These are phyloP conservation scores for Eucalyptus lansdowneana DNA, from an alignment of 345 rosid genomes.

Conservation along the genomic window DNA sequence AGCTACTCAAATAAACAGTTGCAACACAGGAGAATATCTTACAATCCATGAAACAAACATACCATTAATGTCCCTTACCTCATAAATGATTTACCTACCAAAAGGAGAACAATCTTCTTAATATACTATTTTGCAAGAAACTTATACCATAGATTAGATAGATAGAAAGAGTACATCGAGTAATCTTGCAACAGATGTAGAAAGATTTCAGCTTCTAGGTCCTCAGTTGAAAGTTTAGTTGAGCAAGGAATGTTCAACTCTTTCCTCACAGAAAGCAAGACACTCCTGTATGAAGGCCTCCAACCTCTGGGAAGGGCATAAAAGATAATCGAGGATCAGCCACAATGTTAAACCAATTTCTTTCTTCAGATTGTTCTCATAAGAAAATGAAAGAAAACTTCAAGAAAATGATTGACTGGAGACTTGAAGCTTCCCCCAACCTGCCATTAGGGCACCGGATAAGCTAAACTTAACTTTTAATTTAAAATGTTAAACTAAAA, in stretches of 20 bases:
- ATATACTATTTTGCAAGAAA: background rate
- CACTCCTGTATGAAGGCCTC: constrained; percentile 79
- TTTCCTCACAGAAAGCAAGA: constrained; percentile 66
- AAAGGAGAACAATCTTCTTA: background rate
- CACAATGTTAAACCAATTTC: background rate
- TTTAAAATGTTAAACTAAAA: background rate
- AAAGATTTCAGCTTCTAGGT: constrained; percentile 80
- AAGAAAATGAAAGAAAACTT: background rate
- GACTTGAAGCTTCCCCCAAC: background rate
- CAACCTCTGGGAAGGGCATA: constrained; percentile 48
- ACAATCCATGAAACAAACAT: background rate
- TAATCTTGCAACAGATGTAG: constrained; percentile 59
- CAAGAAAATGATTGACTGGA: background rate
- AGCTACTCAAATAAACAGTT: background rate
- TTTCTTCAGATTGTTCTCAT: background rate
- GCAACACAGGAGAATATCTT: background rate
- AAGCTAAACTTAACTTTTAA: background rate
- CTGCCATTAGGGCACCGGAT: background rate
- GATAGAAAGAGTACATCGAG: constrained; percentile 30
- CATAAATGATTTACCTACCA: background rate
- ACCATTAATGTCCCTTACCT: background rate
- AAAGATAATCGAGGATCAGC: background rate
- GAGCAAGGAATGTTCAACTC: constrained; percentile 68
- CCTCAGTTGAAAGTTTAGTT: constrained; percentile 65
- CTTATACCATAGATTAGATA: background rate